Conservation (phyloP, 2,329 filamentous ascomycete species). For the Sporothrix brasiliensis region DNA sequence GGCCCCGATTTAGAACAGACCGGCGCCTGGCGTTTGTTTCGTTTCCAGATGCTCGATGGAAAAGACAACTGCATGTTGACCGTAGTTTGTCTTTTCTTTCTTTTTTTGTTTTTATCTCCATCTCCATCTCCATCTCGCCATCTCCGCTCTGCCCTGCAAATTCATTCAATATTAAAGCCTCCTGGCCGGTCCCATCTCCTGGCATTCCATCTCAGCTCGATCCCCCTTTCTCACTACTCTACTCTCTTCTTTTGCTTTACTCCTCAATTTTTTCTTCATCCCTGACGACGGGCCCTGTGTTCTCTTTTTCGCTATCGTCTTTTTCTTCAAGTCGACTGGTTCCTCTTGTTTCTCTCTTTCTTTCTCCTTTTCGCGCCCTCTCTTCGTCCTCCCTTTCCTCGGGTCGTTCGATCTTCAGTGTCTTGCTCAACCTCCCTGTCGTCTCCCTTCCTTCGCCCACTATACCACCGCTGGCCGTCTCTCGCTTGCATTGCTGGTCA, state of each 20-base stretch:
- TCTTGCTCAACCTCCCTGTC: conserved; percentile 27
- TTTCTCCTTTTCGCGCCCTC: conserved; percentile 13
- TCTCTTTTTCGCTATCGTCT: neutral
- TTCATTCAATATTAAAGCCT: conserved; percentile 27
- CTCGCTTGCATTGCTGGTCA: conserved; percentile 31
- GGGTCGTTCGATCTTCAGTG: neutral
- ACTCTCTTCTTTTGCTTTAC: neutral
- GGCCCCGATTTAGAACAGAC: neutral
- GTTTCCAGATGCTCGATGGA: conserved; percentile 21
- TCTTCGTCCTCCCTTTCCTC: conserved; percentile 21
- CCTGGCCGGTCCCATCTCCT: conserved; percentile 19
- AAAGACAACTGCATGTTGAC: conserved; percentile 11
- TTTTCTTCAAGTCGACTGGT: conserved; percentile 22
- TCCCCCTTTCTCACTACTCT: conserved; percentile 6
- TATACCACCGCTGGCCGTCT: neutral
- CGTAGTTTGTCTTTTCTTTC: neutral
- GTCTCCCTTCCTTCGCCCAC: neutral
- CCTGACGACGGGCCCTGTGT: neutral
- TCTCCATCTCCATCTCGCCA: neutral
- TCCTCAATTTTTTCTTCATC: conserved; percentile 8
- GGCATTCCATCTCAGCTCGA: conserved; percentile 4
- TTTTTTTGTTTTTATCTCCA: conserved; percentile 16
- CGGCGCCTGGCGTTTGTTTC: conserved; percentile 29
- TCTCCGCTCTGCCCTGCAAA: neutral
- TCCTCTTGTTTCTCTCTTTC: neutral